These are phyloP conservation scores for Chalciporus pseudorubinellus DNA, from an alignment of 768 basidiomycete species.

Conservation along the genomic window DNA sequence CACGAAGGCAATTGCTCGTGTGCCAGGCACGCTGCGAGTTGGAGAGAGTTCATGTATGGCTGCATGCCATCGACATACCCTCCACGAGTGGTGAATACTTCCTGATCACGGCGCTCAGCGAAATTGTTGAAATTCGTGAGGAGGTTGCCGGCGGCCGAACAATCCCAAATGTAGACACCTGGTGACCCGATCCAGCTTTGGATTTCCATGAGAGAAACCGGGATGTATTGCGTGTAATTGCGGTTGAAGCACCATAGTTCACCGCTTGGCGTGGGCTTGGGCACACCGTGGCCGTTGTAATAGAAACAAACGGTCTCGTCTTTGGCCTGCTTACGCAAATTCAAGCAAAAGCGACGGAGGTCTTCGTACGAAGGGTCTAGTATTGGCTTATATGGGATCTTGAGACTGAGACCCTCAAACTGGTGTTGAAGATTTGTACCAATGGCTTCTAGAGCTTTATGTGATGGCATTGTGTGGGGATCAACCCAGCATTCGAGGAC, in stretches of 20 bases:
- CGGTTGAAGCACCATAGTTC: conserved; percentile 99
- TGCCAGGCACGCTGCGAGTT: conserved; percentile 91
- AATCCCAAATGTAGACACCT: conserved; percentile 98
- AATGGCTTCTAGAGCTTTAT: conserved; percentile 92
- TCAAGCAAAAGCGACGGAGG: conserved; percentile 80
- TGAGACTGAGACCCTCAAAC: conserved; percentile 92
- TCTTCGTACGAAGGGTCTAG: conserved; percentile 96
- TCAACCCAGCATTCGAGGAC: conserved; percentile 97
- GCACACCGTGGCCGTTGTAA: conserved; percentile 98
- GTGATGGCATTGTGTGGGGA: conserved; percentile 86
- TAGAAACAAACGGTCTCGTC: conserved; percentile 94
- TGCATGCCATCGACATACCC: conserved; percentile 58
- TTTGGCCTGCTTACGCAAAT: conserved; percentile 82
- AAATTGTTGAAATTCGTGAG: conserved; percentile 84
- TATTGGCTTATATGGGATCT: conserved; percentile 92
- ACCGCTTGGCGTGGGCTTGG: conserved; percentile 91
- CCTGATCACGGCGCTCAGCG: conserved; percentile 72
- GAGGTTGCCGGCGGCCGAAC: conserved; percentile 94
- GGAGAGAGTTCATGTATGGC: conserved; percentile 84
- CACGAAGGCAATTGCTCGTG: conserved; percentile 91
- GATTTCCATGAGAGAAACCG: conserved; percentile 89
- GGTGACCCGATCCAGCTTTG: conserved; percentile 94
- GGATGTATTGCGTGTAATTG: conserved; percentile 97
- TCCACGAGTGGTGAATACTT: conserved; percentile 54
- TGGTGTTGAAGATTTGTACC: conserved; percentile 92